Percentiles rank a stretch among this genome's conserved stretches.
Conservation (phyloP, 768 basidiomycete species). For the Russula sp. region DNA sequence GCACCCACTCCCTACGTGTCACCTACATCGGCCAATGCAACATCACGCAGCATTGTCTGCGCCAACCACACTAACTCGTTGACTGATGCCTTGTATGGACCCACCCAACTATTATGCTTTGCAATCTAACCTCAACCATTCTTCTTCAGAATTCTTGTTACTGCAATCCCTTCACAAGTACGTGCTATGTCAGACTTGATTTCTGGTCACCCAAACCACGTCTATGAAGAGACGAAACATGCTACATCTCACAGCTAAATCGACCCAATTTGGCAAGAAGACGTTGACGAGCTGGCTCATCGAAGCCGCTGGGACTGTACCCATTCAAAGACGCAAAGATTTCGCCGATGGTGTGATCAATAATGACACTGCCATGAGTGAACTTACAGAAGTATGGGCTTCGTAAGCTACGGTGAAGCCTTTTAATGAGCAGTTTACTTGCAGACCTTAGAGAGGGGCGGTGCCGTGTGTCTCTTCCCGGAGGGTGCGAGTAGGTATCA, state of each 20-base stretch:
- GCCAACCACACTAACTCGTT: slow-evolving; percentile 84
- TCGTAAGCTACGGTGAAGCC: slow-evolving; percentile 11
- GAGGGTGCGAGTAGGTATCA: slow-evolving; percentile 84
- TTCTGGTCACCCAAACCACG: slow-evolving; percentile 4
- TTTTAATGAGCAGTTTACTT: slow-evolving; percentile 5
- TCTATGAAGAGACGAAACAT: slow-evolving; percentile 57
- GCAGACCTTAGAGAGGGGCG: slow-evolving; percentile 68
- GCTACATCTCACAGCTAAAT: slow-evolving; percentile 80
- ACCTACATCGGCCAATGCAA: background rate
- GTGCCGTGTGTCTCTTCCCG: slow-evolving; percentile 78
- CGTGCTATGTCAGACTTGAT: slow-evolving; percentile 17
- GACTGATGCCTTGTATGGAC: slow-evolving; percentile 74
- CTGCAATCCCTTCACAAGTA: slow-evolving; percentile 65
- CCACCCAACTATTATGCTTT: background rate
- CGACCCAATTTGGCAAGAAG: slow-evolving; percentile 73
- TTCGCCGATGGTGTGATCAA: slow-evolving; percentile 45
- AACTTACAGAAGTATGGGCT: slow-evolving; percentile 51
- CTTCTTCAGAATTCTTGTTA: slow-evolving; percentile 53
- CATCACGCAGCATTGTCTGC: slow-evolving; percentile 59
- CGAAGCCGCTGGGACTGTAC: slow-evolving; percentile 81
- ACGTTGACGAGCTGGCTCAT: slow-evolving; percentile 91
- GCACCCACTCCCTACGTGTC: slow-evolving; percentile 14
- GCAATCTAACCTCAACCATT: background rate
- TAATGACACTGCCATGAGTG: slow-evolving; percentile 62
- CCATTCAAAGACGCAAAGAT: slow-evolving; percentile 73